These are phyloP conservation scores for Eucalyptus sideroxylon DNA, from an alignment of 345 rosid genomes.

Conservation along the genomic window DNA sequence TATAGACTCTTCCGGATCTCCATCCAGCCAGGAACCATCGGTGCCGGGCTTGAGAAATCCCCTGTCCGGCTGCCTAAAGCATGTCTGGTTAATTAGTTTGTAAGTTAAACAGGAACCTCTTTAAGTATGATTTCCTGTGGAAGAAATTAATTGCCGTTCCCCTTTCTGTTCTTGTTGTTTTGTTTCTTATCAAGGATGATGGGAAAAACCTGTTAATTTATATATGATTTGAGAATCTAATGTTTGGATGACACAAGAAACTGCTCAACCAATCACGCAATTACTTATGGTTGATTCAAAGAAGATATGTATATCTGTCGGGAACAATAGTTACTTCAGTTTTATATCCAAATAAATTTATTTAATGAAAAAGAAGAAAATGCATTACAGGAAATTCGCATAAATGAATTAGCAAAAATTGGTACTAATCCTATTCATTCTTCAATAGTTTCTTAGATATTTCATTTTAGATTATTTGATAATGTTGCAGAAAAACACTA, in stretches of 20 bases:
- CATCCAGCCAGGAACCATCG: no score
- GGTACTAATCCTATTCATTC: no score
- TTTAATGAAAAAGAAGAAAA: background rate
- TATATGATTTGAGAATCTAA: background rate
- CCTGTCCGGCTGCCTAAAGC: background rate
- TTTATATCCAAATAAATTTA: background rate
- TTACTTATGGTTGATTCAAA: background rate
- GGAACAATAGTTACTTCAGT: background rate
- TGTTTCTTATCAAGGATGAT: background rate
- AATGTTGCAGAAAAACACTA: no score
- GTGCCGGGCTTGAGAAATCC: no score
- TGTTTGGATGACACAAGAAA: background rate
- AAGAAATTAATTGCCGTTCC: background rate
- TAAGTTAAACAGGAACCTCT: background rate
- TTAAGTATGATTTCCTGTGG: background rate
- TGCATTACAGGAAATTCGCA: background rate
- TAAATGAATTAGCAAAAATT: no score
- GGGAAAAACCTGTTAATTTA: background rate
- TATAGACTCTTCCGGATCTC: no score
- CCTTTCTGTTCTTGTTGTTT: background rate
- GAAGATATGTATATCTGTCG: fast-evolving
- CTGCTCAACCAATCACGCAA: background rate
- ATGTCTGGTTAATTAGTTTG: background rate
- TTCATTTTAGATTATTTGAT: no score
- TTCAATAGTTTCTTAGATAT: no score